These are phyloP conservation scores for Corchorus olitorius DNA, from an alignment of 345 rosid genomes.

Conservation along the genomic window DNA sequence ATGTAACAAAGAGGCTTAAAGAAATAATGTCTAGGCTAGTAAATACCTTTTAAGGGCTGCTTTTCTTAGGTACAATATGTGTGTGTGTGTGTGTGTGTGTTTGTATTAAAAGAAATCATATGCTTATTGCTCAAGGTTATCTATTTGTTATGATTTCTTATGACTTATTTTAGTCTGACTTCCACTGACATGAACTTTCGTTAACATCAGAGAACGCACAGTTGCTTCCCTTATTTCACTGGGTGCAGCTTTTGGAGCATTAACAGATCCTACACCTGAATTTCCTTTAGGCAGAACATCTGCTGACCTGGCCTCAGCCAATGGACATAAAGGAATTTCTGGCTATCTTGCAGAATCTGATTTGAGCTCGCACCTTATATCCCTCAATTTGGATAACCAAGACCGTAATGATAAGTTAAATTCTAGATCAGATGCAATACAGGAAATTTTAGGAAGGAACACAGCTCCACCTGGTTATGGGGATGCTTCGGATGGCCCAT, in stretches of 20 bases:
- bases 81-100: too few species aligned
- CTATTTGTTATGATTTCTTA: background rate
- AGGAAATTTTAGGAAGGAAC: constrained; percentile 37
- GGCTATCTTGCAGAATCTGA: constrained; percentile 90
- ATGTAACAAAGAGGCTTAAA: background rate
- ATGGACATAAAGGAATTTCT: constrained; percentile 90
- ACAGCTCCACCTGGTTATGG: constrained; percentile 38
- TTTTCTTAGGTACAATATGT: constrained; percentile 2
- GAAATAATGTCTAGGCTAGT: background rate
- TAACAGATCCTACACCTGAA: constrained; percentile 77
- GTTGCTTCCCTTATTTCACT: constrained; percentile 80
- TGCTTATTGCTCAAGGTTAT: background rate
- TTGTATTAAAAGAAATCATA: too few species aligned
- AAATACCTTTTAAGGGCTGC: background rate
- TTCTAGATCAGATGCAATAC: constrained; percentile 37
- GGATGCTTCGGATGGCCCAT: constrained; percentile 39
- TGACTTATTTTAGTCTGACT: background rate
- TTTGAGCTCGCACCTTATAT: constrained; percentile 55
- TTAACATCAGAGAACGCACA: constrained; percentile 61
- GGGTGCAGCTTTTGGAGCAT: constrained; percentile 78
- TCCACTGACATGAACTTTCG: constrained; percentile 22
- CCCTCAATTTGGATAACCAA: constrained; percentile 55
- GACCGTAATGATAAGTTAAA: constrained; percentile 27
- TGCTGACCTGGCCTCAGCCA: constrained; percentile 81
- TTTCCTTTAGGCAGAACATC: constrained; percentile 72